Evolutionary conservation across 2,329 filamentous ascomycete species (phyloP), one percentile per base, ranked within the genome.

Genomic region (Alternaria tenuissima): DNA sequence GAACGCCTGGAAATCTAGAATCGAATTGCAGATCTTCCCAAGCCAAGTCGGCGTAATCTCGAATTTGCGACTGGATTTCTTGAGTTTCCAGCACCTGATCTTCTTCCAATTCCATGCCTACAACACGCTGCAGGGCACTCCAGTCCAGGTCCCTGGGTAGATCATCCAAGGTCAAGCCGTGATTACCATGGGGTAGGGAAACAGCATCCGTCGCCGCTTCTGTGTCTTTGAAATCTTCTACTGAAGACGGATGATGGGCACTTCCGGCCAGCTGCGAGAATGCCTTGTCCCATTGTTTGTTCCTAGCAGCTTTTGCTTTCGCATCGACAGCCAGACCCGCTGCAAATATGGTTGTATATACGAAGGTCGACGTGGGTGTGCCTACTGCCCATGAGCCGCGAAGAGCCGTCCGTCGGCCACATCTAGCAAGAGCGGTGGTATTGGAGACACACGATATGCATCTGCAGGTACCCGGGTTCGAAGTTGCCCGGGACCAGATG

Each of bases 331-430:
- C 80, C 11, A 88, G 84, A 2, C 88, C 89, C 2, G 87, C 86
- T 5, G 87, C 89, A 69, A 91, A 86, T 55, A 90, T 85, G 34
- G 88, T 86, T 26, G 89, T 89, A 71, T 91, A 92, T 74, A 85
- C 86, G 39, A 89, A 86, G 24, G 89, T 91, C 34, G 79, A 79
- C 3, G 72, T 89, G 83, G 61, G 88, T 64, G 78, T 88, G 81
- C 77, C 84, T 79, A 70, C 82, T 76, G 41, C 81, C 82, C 83
- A 76, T 65, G 83, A 84, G 55, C 84, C 83, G 69, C 81, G 83
- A 52, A 82, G 75, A 32, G 82, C 79, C 22, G 81, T 79, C 41
- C 83, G 84, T 44, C 86, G 84, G 55, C 83, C 77, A 71, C 83
- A 84, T 58, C 85, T 83, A 61, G 83, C 80, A 61, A 87, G 69